Percentiles rank a stretch among this genome's conserved stretches.
These are phyloP conservation scores for Hyphopichia burtonii DNA, from an alignment of 1,139 yeast genomes.

Conservation along the genomic window DNA sequence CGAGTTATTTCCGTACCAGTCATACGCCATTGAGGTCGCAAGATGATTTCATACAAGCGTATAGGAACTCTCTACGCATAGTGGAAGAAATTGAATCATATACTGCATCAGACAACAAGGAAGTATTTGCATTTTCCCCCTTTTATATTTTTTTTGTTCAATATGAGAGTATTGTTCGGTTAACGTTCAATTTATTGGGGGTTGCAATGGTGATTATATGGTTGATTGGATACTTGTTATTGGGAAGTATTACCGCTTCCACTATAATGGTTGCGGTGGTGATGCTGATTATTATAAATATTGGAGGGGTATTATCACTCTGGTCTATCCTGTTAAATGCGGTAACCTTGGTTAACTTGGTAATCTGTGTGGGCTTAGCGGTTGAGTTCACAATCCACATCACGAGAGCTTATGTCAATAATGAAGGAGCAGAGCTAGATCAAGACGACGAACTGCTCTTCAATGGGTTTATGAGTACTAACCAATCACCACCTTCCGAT, in stretches of 20 bases:
- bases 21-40: slow-evolving; percentile 83
- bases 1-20: slow-evolving; percentile 76
- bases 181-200: slow-evolving; percentile 56
- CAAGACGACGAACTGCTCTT: slow-evolving; percentile 10
- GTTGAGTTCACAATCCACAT: slow-evolving; percentile 92
- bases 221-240: slow-evolving; percentile 50
- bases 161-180: slow-evolving; percentile 59
- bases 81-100: slow-evolving; percentile 52
- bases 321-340: slow-evolving; percentile 84
- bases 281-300: slow-evolving; percentile 61
- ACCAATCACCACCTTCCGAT: not conserved
- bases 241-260: slow-evolving; percentile 70
- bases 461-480: slow-evolving; percentile 13
- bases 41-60: slow-evolving; percentile 78
- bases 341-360: slow-evolving; percentile 79
- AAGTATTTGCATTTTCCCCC: slow-evolving; percentile 88
- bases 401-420: slow-evolving; percentile 60
- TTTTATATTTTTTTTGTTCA: slow-evolving; percentile 93
- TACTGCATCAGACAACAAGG: slow-evolving; percentile 27
- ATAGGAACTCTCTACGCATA: slow-evolving; percentile 70
- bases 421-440: slow-evolving; percentile 11
- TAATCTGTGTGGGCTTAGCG: slow-evolving; percentile 88
- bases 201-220: slow-evolving; percentile 59
- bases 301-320: slow-evolving; percentile 77
- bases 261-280: slow-evolving; percentile 58